Base-by-base conservation (phyloP, 2,329 filamentous ascomycete genomes). In the Exophiala phaeomuriformis region DNA sequence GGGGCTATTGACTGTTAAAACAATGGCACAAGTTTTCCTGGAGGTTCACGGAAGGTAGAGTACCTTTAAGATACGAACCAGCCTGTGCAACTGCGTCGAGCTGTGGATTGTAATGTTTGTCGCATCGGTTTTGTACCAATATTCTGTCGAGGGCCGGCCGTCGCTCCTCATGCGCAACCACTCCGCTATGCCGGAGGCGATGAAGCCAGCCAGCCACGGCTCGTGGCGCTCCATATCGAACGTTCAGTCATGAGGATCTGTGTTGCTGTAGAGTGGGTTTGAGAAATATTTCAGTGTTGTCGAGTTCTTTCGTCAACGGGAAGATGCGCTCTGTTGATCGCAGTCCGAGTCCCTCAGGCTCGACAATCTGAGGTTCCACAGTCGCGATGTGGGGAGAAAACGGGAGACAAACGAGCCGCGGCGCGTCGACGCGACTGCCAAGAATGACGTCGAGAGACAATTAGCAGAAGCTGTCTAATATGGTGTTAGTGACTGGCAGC, bases 131-230 rank as follows among this genome's bases (percentile, higher is more conserved):
- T 32, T 32, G 28, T n/a, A 45, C 4, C n/a, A 6, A 32, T 45
- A 45, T 45, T 6, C 42, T 10, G 3, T 27, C 29, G 28, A 3
- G 12, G 31, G 42, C 12, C n/a, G 42, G 28, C 42, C 42, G 7
- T 45, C 42, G 10, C n/a, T 5, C 10, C 12, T 32, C 10, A 4
- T 10, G 28, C n/a, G 28, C 12, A 52, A 44, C 40, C 43, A 56
- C 32, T 41, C 50, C 30, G 10, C 29, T 12, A 56, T 8, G 30
- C 42, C 39, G 9, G 42, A 40, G 27, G 19, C 32, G 44, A 56
- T 46, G 37, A 53, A 53, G 4, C 41, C 42, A 29, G 30, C 50
- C 50, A 56, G 37, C 54, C 54, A 56, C 44, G 50, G 46, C 41
- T 52, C 32, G 30, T 52, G 46, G 33, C 19, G 3, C 19, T 49